Base-by-base conservation (phyloP, 768 basidiomycete genomes). In the Kwoniella botswanensis region DNA sequence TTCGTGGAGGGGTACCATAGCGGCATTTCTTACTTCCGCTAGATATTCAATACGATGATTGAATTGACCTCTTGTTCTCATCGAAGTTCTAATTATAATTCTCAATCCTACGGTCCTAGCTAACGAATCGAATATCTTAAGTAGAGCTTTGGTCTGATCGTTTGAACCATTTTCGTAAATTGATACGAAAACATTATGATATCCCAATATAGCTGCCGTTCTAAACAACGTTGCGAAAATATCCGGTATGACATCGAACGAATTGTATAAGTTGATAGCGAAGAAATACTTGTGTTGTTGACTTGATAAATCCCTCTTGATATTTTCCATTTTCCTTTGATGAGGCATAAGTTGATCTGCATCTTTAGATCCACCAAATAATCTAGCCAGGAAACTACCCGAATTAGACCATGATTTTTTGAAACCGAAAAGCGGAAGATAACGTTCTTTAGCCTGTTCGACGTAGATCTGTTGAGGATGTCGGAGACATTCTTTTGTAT, bases 41-140 rank as follows among this genome's bases (percentile, higher is more conserved):
- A 99, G 90, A 85, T 99, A 99, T 84, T 99, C 97, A 86, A 99
- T 99, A 64, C 97, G 95, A 83, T 99, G 97, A 84, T 96, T 96
- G 87, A 98, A 98, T 10, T 92, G 91, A 52, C 97, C 97, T 35
- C 96, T 88, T 11, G 92, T 95, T 72, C 97, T 90, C 86, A 90
- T 92, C 11, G 91, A 93, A 0, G 94, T 94, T 70, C 93, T 90
- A 79, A 99, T 98, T 77, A 91, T 92, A 72, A 99, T 89, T 63
- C 97, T 90, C 84, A 98, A 87, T 29, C 97, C 97, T 69, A 96
- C 93, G 60, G 89, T 90, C 55, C 91, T 87, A 0, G 93, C 93
- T 61, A 99, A 87, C 3, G 95, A 92, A 84, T 96, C 94, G 82
- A 98, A 98, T 63, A 98, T 94, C 62, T 92, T 89, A 46, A 98